Conservation (phyloP, 2,329 filamentous ascomycete species). For the Phialocephala subalpina region DNA sequence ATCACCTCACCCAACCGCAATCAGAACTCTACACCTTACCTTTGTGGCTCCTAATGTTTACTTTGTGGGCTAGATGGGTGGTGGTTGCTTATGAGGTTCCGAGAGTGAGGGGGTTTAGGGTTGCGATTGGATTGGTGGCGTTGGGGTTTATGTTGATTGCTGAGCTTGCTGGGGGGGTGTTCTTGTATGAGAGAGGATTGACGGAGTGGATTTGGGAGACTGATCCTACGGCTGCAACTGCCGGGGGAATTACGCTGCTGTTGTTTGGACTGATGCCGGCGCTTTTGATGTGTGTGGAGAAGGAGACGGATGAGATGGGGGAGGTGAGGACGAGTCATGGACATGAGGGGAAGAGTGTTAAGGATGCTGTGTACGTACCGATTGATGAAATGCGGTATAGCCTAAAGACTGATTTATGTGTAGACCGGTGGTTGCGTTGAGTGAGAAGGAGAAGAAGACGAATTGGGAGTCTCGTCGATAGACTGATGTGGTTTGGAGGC, state of each 20-base stretch:
- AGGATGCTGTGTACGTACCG: constrained; percentile 31
- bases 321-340: constrained; percentile 36
- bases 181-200: constrained; percentile 36
- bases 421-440: constrained; percentile 6
- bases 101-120: constrained; percentile 39
- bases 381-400: too few relatives aligned
- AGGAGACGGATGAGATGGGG: constrained; percentile 42
- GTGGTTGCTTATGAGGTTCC: constrained; percentile 43
- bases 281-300: constrained; percentile 41
- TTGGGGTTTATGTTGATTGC: constrained; percentile 36
- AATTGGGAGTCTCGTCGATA: background rate
- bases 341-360: constrained; percentile 33
- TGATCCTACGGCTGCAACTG: constrained; percentile 23
- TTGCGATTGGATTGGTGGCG: constrained; percentile 43
- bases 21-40: constrained; percentile 29
- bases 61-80: constrained; percentile 39
- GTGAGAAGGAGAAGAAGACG: constrained; percentile 5
- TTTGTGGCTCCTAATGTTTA: constrained; percentile 31
- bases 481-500: too few relatives aligned
- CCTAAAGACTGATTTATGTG: background rate
- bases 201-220: constrained; percentile 33
- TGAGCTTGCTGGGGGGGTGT: constrained; percentile 30
- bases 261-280: constrained; percentile 40
- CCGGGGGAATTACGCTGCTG: constrained; percentile 24
- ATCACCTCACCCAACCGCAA: constrained; percentile 31